Conservation (phyloP, 352 stramenopile genomes). For the Phytophthora ohioensis region DNA sequence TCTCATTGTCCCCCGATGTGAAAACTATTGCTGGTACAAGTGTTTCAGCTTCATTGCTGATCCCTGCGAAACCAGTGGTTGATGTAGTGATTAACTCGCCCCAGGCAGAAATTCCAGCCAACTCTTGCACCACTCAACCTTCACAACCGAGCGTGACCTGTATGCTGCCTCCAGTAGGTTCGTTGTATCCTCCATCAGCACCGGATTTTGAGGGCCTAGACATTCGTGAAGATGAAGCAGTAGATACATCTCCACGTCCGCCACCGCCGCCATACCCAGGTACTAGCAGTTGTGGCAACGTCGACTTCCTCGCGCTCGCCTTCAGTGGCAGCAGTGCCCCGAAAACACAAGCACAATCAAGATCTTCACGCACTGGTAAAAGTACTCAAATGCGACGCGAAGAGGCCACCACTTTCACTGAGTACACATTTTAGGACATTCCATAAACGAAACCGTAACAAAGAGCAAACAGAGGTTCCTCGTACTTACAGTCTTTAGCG, state of each 20-base stretch:
- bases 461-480: slow-evolving; percentile 6
- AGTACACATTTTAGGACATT: slow-evolving; percentile 37
- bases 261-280: slow-evolving; percentile 20
- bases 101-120: slow-evolving; percentile 3
- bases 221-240: slow-evolving; percentile 8
- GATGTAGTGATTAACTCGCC: slow-evolving; percentile 13
- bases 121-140: background rate
- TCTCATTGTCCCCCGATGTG: slow-evolving; percentile 50
- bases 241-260: slow-evolving; percentile 16
- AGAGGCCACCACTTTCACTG: slow-evolving; percentile 24
- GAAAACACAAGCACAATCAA: background rate
- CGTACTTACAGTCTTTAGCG: slow-evolving; percentile 8
- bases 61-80: slow-evolving; percentile 26
- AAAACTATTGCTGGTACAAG: slow-evolving; percentile 28
- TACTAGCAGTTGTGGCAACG: slow-evolving; percentile 13
- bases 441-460: slow-evolving; percentile 14
- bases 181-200: slow-evolving; percentile 39
- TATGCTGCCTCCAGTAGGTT: slow-evolving; percentile 13
- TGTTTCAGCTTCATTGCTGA: slow-evolving; percentile 30
- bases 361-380: slow-evolving; percentile 15
- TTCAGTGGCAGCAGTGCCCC: slow-evolving; percentile 44
- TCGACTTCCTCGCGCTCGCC: slow-evolving; percentile 60
- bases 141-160: slow-evolving; percentile 11
- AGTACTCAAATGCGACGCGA: slow-evolving; percentile 35
- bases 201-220: slow-evolving; percentile 30